These are phyloP conservation scores for Tetrahymena malaccensis DNA, from an alignment of 73 alveolate genomes.

Conservation along the genomic window DNA sequence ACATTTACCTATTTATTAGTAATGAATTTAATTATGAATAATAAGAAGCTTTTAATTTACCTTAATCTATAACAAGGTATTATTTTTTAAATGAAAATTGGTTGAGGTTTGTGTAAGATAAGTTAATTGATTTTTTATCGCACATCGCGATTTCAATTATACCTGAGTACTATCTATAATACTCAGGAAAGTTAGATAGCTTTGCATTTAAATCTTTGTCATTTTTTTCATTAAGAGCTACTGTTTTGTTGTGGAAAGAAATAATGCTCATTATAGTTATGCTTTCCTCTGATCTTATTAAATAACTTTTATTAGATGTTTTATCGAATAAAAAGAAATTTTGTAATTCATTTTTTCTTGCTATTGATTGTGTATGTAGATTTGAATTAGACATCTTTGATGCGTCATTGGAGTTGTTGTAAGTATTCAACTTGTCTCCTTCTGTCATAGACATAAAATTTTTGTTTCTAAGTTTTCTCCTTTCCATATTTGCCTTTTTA, in stretches of 20 bases:
- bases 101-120: neutral
- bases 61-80: neutral
- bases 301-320: neutral
- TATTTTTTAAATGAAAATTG: neutral
- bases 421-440: neutral
- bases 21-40: too few species aligned
- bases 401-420: neutral
- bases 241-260: neutral
- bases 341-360: neutral
- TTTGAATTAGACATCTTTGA: neutral
- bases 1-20: neutral
- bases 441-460: neutral
- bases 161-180: neutral
- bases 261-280: neutral
- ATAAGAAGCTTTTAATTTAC: neutral
- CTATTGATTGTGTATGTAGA: neutral
- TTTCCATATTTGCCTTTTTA: neutral
- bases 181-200: neutral
- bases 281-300: neutral
- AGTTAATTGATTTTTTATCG: neutral
- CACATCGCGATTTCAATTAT: neutral
- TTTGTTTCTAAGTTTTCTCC: neutral
- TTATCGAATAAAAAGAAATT: neutral
- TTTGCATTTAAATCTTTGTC: neutral
- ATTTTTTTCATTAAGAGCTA: neutral